A percentile compares a stretch with the other conserved stretches of the same genome.
These are phyloP conservation scores for Parastagonospora nodorum DNA, from an alignment of 2,329 filamentous ascomycete species.

Conservation along the genomic window DNA sequence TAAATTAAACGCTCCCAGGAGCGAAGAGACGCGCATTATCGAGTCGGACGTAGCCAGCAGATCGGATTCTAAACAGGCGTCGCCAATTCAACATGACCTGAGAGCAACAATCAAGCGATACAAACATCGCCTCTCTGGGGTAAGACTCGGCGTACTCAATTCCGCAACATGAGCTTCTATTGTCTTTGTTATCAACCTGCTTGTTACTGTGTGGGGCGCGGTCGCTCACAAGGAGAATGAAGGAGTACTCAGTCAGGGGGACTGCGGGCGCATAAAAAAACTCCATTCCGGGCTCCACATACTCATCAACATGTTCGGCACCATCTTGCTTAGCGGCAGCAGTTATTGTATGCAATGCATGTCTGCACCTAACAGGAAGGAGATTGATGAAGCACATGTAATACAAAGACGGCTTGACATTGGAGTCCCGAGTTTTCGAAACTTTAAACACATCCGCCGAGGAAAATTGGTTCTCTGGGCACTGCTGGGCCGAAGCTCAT, in stretches of 20 bases:
- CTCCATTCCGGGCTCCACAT: constrained; percentile 47
- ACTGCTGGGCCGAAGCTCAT: not conserved
- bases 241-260: constrained; percentile 18
- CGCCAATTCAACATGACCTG: no score
- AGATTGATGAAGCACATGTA: constrained; percentile 56
- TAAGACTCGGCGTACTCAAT: no score
- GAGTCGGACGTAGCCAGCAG: no score
- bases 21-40: no score
- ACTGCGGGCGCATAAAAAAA: constrained; percentile 18
- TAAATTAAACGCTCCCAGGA: no score
- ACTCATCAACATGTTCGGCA: constrained; percentile 55
- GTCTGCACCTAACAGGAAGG: constrained; percentile 54
- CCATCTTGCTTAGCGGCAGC: constrained; percentile 52
- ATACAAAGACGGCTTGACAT: constrained; percentile 44
- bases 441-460: constrained; percentile 26
- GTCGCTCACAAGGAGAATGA: not conserved
- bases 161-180: no score
- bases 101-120: no score
- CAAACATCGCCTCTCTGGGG: no score
- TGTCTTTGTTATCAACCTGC: no score
- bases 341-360: constrained; percentile 61
- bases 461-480: not conserved
- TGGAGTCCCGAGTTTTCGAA: constrained; percentile 40
- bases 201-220: not conserved
- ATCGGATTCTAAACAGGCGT: no score